phyloP scores from a whole-genome alignment of 2,329 filamentous ascomycete species.

The Apiospora kogelbergensis region DNA sequence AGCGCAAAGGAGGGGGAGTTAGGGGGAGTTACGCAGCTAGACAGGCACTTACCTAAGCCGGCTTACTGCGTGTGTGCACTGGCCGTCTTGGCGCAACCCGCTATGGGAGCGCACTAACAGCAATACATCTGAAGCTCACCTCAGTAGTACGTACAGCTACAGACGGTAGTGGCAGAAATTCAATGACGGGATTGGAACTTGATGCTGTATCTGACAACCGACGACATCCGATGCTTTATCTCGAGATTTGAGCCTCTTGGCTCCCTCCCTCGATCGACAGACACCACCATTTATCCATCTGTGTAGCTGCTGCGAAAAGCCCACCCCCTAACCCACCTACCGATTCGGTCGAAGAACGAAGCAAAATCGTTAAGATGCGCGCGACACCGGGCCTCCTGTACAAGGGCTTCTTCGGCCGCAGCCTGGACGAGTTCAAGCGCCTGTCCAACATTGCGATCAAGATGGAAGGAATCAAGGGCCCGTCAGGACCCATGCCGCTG shows the following conservation, averaged over 20 bases:
- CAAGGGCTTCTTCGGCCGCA: conserved; percentile 58
- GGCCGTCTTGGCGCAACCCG: background rate
- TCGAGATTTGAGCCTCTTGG: conserved; percentile 31
- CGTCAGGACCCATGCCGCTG: conserved; percentile 63
- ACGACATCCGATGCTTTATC: conserved; percentile 28
- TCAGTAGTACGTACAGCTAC: background rate
- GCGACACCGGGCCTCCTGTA: conserved; percentile 42
- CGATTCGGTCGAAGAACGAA: background rate
- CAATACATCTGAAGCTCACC: background rate
- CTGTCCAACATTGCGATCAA: conserved; percentile 61
- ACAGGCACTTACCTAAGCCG: background rate
- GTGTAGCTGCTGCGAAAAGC: background rate
- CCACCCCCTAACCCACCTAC: background rate
- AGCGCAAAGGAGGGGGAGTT: background rate
- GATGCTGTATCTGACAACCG: background rate
- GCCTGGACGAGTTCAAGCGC: conserved; percentile 59
- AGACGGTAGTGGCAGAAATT: background rate
- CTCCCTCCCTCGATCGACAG: conserved; percentile 26
- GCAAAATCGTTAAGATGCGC: conserved; percentile 42
- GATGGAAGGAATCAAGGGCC: conserved; percentile 66
- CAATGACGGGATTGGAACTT: conserved; percentile 9
- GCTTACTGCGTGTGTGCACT: background rate
- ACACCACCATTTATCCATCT: background rate
- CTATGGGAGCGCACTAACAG: background rate
- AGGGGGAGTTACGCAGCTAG: background rate